phyloP scores from a whole-genome alignment of 2,329 filamentous ascomycete species.

The Colletotrichum gigasporum region DNA sequence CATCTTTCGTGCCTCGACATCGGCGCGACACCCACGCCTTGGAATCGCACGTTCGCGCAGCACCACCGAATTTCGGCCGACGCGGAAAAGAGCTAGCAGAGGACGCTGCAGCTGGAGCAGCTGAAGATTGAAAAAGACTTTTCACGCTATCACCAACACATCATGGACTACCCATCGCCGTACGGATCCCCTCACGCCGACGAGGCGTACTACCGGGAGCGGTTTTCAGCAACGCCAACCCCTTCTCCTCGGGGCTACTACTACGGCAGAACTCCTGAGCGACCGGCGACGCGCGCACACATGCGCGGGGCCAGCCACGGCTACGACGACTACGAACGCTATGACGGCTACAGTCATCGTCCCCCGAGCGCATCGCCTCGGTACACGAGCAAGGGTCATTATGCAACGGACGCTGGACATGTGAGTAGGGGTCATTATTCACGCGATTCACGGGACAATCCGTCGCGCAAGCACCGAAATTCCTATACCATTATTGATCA shows the following conservation, averaged over 20 bases:
- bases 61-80: constrained; percentile 18
- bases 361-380: constrained; percentile 65
- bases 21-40: constrained; percentile 48
- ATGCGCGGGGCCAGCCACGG: constrained; percentile 54
- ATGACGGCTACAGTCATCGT: constrained; percentile 53
- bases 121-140: constrained; percentile 17
- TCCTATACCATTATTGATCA: too few relatives aligned
- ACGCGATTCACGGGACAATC: constrained; percentile 58
- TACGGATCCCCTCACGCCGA: constrained; percentile 60
- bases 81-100: constrained; percentile 27
- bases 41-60: constrained; percentile 33
- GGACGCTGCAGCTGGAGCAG: constrained; percentile 29
- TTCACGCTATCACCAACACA: too few relatives aligned
- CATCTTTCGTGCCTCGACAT: constrained; percentile 57
- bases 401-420: constrained; percentile 73
- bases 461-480: constrained; percentile 62
- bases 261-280: constrained; percentile 56
- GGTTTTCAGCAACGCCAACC: constrained; percentile 65
- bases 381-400: constrained; percentile 70
- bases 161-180: constrained; percentile 49
- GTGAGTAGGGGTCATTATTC: constrained; percentile 64
- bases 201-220: constrained; percentile 59
- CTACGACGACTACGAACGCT: constrained; percentile 50
- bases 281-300: constrained; percentile 64
- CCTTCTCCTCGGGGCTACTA: constrained; percentile 65